Conservation (phyloP, 1,139 yeast species). For the Yamadazyma blattariae region DNA sequence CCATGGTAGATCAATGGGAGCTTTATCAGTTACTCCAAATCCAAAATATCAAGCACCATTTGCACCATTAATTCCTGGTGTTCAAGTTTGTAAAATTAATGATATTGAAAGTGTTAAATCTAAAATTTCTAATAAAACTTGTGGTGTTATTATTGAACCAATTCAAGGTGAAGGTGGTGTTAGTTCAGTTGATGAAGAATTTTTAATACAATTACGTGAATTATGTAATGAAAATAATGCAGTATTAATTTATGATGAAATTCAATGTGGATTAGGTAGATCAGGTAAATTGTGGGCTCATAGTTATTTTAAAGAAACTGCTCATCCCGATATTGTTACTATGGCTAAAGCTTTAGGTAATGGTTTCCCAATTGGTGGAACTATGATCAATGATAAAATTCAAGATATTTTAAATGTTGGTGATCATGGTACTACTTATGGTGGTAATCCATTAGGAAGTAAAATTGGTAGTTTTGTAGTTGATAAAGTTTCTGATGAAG, state of each 20-base stretch:
- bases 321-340: conserved; percentile 91
- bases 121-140: conserved; percentile 62
- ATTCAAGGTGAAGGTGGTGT: conserved; percentile 99
- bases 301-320: conserved; percentile 62
- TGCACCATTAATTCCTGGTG: conserved; percentile 85
- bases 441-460: conserved; percentile 93
- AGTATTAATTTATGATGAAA: conserved; percentile 86
- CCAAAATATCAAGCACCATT: conserved; percentile 91
- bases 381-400: conserved; percentile 77
- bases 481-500: conserved; percentile 57
- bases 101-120: conserved; percentile 57
- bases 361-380: conserved; percentile 97
- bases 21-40: conserved; percentile 87
- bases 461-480: conserved; percentile 78
- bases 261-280: conserved; percentile 95
- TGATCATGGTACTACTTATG: conserved; percentile 97
- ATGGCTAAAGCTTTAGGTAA: conserved; percentile 96
- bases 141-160: conserved; percentile 94
- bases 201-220: conserved; percentile 61
- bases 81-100: conserved; percentile 59
- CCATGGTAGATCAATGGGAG: conserved; percentile 95
- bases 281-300: conserved; percentile 96
- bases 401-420: conserved; percentile 76
- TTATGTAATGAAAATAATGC: conserved; percentile 72
- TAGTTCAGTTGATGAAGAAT: conserved; percentile 60